A percentile compares a stretch with the other conserved stretches of the same genome.
phyloP scores from a whole-genome alignment of 495 filamentous ascomycete species.

The Aspergillus incahuasiensis region DNA sequence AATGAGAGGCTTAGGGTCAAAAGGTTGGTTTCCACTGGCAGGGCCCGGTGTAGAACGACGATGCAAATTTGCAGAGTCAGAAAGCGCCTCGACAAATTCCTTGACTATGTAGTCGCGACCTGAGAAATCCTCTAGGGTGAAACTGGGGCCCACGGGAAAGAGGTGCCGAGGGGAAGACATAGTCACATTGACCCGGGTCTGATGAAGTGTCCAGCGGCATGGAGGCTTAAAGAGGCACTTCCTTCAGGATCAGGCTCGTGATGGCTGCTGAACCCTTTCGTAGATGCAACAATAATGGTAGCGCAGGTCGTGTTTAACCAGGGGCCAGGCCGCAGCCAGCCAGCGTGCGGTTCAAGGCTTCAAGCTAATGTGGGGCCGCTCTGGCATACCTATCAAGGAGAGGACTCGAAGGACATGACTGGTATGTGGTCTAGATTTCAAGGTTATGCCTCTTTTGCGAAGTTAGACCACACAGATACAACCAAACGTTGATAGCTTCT shows the following conservation, averaged over 20 bases:
- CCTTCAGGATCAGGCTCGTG: background rate
- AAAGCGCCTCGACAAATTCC: constrained; percentile 92
- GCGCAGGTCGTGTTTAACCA: too few relatives aligned
- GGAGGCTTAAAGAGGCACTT: background rate
- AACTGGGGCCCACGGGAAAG: constrained; percentile 73
- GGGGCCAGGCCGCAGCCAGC: background rate
- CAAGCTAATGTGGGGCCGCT: background rate
- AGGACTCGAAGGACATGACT: too few relatives aligned
- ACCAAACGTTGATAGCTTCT: too few relatives aligned
- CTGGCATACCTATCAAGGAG: too few relatives aligned
- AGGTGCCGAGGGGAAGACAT: constrained; percentile 50
- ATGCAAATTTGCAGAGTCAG: constrained; percentile 73
- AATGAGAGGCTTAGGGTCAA: constrained; percentile 97
- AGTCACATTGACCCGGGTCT: constrained; percentile 42
- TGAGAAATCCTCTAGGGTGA: constrained; percentile 85
- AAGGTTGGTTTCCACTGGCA: constrained; percentile 61
- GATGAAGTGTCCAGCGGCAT: constrained; percentile 10
- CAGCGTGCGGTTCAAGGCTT: background rate
- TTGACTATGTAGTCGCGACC: constrained; percentile 89
- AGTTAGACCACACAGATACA: too few relatives aligned
- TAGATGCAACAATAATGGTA: background rate
- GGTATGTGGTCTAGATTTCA: background rate
- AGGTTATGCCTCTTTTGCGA: too few relatives aligned
- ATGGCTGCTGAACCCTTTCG: background rate
- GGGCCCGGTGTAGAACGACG: constrained; percentile 57